phyloP scores from a whole-genome alignment of 2,329 filamentous ascomycete genomes.

The Talaromyces sp. region DNA sequence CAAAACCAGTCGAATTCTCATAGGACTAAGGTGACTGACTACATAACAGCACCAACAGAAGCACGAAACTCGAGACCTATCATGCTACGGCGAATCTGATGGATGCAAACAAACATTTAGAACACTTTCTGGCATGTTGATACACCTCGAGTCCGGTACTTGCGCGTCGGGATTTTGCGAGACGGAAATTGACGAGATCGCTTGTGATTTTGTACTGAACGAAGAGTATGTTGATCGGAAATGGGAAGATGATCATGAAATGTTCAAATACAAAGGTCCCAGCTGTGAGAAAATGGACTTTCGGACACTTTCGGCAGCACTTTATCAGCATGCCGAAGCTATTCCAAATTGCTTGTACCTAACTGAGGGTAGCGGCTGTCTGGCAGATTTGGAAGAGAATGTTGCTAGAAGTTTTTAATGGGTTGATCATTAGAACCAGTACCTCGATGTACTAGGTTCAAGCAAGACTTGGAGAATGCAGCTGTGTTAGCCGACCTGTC shows the following conservation, averaged over 20 bases:
- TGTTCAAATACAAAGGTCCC: background rate
- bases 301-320: background rate
- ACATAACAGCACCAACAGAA: background rate
- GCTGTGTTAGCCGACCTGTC: too few relatives aligned
- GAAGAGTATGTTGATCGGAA: background rate
- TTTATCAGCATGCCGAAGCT: background rate
- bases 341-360: background rate
- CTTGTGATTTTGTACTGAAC: background rate
- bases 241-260: background rate
- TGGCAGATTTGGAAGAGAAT: background rate
- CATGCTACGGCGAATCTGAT: background rate
- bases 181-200: background rate
- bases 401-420: background rate
- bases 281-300: background rate
- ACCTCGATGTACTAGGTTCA: too few relatives aligned
- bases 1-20: background rate
- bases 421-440: background rate
- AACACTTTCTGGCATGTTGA: background rate
- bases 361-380: background rate
- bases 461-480: too few relatives aligned
- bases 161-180: background rate
- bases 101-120: background rate
- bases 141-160: background rate
- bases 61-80: background rate
- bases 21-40: background rate